Percentiles rank a stretch among this genome's conserved stretches.
Evolutionary conservation across 495 filamentous ascomycete genomes (phyloP).

Genomic region (Staphylotrichum longicolle): DNA sequence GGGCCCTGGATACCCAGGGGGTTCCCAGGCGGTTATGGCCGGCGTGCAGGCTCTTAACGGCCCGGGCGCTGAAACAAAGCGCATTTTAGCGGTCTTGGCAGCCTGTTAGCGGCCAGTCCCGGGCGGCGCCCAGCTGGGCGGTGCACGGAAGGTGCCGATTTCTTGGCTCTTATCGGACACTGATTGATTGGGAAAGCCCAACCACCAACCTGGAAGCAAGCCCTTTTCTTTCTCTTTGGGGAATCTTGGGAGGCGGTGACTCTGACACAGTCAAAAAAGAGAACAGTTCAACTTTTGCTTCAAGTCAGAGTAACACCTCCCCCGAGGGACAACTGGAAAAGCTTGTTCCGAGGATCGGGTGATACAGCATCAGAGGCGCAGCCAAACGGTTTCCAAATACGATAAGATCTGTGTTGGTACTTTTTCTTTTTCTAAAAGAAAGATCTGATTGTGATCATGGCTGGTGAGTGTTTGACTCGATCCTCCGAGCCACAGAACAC

Average conservation of each 20-base stretch:
- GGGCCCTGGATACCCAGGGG: constrained; percentile 3
- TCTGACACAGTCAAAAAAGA: constrained; percentile 9
- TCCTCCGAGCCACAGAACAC: too few species aligned
- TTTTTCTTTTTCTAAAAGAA: neutral
- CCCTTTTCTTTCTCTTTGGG: neutral
- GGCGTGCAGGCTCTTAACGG: constrained; percentile 24
- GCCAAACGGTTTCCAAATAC: neutral
- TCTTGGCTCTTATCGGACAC: neutral
- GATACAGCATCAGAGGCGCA: neutral
- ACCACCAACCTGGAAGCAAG: neutral
- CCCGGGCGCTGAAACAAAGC: constrained; percentile 20
- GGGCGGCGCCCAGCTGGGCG: constrained; percentile 12
- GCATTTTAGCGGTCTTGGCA: constrained; percentile 25
- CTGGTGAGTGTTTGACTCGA: constrained; percentile 18
- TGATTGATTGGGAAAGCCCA: neutral
- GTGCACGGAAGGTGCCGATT: constrained; percentile 13
- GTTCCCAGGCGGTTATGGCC: constrained; percentile 25
- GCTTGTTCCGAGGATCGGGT: neutral
- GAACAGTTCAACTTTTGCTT: neutral
- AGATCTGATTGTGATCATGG: constrained; percentile 3
- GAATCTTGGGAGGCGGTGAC: constrained; percentile 12
- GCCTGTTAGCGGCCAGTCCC: constrained; percentile 11
- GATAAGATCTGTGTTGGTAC: too few species aligned
- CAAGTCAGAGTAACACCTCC: neutral
- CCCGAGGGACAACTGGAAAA: neutral